Base-by-base conservation (phyloP, 176 grass and related monocot genomes). In the Secale cereale region DNA sequence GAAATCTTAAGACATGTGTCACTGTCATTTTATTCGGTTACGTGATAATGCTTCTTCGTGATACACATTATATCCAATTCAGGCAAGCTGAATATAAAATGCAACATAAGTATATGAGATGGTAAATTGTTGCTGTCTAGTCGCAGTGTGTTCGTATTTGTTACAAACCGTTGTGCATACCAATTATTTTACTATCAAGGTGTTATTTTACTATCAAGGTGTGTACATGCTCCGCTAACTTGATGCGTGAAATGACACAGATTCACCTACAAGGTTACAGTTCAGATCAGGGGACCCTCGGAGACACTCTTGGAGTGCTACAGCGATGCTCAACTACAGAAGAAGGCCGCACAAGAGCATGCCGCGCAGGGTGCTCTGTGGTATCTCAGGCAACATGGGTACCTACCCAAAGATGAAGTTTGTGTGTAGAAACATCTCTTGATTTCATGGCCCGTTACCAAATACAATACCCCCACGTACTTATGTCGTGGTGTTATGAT, bases 181-280 rank as follows among this genome's bases (percentile, higher is more conserved):
- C 26, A 54, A 16, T 26, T 71, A 57, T 71, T 59, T 57, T 14
- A 6, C 25, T 50, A 20, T 46, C 26, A 65, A 27, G 65, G 25
- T 65, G 60, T 45, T 71, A 57, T 71, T 59, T 57, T 14, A 6
- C 25, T 50, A 20, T 46, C 26, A 65, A 27, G 65, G 25, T 65
- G 60, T 45, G 39, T 30, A 68, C 16, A 46, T 65, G 57, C 59
- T 48, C 68, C 37, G 61, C 14, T 57, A 85, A 85, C 28, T 80
- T 65, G 9, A 14, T 81, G 19, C 62, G 26, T 79, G 64, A 88
- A 68, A 84, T 77, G 50, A 36, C 50, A 60, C 91, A 98, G 96
- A 84, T 98, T 95, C 86, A 95, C 96, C 27, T 95, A 80, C 88
- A 95, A 94, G 86, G 96, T 94, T 79, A 78, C 67, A 79, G 77